A percentile compares a stretch with the other conserved stretches of the same genome.
These are phyloP conservation scores for Avena sativa DNA, from an alignment of 176 grass and related monocot genomes.

Conservation along the genomic window DNA sequence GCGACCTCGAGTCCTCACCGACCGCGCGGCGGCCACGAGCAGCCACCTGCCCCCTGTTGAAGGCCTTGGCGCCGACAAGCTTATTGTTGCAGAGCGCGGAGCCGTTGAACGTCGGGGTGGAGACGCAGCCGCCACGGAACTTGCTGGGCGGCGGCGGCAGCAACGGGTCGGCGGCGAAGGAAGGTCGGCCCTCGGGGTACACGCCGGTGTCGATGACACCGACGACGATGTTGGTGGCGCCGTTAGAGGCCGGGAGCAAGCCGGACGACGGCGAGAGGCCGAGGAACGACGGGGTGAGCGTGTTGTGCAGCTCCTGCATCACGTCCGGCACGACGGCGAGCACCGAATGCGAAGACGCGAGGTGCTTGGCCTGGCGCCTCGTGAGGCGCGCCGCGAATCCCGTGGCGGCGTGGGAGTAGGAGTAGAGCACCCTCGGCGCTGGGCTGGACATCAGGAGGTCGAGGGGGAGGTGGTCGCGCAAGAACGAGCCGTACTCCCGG, in stretches of 20 bases:
- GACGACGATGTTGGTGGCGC: constrained; percentile 39
- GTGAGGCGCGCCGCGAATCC: not conserved
- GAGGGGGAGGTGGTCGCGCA: not conserved
- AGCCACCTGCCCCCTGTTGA: constrained; percentile 51
- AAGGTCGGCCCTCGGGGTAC: constrained; percentile 15
- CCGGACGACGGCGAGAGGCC: constrained; percentile 44
- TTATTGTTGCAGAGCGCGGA: constrained; percentile 51
- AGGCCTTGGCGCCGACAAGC: constrained; percentile 57
- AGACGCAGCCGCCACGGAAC: constrained; percentile 41
- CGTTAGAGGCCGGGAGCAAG: constrained; percentile 34
- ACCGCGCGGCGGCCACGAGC: not conserved
- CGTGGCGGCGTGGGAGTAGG: constrained; percentile 18
- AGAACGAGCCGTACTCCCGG: not conserved
- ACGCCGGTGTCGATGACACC: constrained; percentile 14
- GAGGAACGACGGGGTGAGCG: constrained; percentile 55
- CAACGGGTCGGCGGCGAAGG: constrained; percentile 24
- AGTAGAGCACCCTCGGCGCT: not conserved
- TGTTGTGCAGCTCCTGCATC: constrained; percentile 47
- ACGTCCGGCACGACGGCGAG: constrained; percentile 51
- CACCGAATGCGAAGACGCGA: constrained; percentile 36
- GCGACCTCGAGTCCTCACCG: constrained; percentile 40
- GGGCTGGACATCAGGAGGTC: not conserved
- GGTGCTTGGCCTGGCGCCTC: constrained; percentile 40
- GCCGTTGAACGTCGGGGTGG: constrained; percentile 31
- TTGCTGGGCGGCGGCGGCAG: not conserved